Evolutionary conservation across 2,329 filamentous ascomycete species (phyloP).

Genomic region (Epichloe uncinata): DNA sequence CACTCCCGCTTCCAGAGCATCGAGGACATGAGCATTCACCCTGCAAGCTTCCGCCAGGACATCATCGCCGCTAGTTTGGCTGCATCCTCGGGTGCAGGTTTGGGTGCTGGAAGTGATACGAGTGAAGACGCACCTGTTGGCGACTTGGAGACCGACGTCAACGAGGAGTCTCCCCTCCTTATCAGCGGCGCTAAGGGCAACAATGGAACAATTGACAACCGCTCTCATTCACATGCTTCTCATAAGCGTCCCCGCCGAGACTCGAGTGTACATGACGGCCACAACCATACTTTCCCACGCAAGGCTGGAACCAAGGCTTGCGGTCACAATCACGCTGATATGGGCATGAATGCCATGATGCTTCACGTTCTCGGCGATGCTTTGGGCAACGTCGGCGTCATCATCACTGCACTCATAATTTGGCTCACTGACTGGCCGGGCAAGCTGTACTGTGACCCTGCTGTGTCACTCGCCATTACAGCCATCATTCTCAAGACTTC

Average conservation of each 20-base stretch:
- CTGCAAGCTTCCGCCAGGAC: constrained; percentile 78
- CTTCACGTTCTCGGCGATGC: constrained; percentile 70
- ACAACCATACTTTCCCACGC: constrained; percentile 71
- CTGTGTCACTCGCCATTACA: constrained; percentile 89
- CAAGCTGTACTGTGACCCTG: constrained; percentile 79
- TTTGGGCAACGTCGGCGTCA: constrained; percentile 76
- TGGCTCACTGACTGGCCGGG: constrained; percentile 77
- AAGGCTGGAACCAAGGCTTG: constrained; percentile 46
- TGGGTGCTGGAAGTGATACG: constrained; percentile 37
- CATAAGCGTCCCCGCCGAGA: constrained; percentile 25
- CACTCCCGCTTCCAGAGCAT: constrained; percentile 50
- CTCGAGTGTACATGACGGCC: constrained; percentile 50
- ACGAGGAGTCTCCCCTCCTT: constrained; percentile 34
- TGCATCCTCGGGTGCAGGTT: constrained; percentile 34
- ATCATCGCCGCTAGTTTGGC: constrained; percentile 74
- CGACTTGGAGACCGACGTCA: constrained; percentile 27
- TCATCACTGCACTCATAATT: constrained; percentile 71
- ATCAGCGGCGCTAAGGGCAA: constrained; percentile 15
- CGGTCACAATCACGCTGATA: constrained; percentile 69
- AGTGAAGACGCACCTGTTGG: constrained; percentile 34
- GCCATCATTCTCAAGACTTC: constrained; percentile 61
- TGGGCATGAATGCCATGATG: constrained; percentile 87
- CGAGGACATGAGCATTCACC: constrained; percentile 71
- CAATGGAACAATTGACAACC: constrained; percentile 16
- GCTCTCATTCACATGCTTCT: constrained; percentile 9